A percentile compares a stretch with the other conserved stretches of the same genome.
Evolutionary conservation across 768 basidiomycete genomes (phyloP).

Genomic region (Kwoniella europaea): DNA sequence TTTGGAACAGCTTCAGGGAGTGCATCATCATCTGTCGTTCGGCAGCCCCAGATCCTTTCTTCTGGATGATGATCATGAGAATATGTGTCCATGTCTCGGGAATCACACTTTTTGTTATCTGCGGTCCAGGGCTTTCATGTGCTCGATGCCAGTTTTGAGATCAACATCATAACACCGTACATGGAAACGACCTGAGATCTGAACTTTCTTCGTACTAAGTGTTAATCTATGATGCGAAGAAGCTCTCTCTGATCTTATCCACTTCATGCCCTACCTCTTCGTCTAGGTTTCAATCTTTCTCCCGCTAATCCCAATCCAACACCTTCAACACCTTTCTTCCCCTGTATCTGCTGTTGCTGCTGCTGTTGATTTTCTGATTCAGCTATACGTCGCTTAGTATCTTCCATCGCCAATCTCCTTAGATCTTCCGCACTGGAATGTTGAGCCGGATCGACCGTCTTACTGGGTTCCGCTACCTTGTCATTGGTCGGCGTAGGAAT

Average conservation of each 20-base stretch:
- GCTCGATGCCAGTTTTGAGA: too few species aligned
- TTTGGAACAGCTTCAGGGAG: too few species aligned
- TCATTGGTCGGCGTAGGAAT: slow-evolving; percentile 33
- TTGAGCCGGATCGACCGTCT: slow-evolving; percentile 36
- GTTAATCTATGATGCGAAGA: too few species aligned
- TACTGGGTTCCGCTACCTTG: slow-evolving; percentile 26
- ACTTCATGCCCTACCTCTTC: slow-evolving; percentile 19
- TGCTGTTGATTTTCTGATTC: slow-evolving; percentile 9
- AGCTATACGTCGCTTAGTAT: slow-evolving; percentile 46
- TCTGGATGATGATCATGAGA: too few species aligned
- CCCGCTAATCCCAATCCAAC: neutral
- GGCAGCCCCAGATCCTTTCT: too few species aligned
- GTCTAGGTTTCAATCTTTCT: slow-evolving; percentile 27
- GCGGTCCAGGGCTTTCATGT: too few species aligned
- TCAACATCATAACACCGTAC: too few species aligned
- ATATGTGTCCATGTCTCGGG: too few species aligned
- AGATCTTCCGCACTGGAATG: slow-evolving; percentile 41
- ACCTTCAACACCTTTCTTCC: neutral
- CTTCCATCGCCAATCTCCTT: slow-evolving; percentile 45
- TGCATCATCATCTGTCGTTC: too few species aligned
- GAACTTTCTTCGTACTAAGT: too few species aligned
- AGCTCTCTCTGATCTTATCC: neutral
- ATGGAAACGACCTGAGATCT: too few species aligned
- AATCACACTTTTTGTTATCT: too few species aligned
- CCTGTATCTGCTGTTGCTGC: neutral